A percentile compares a stretch with the other conserved stretches of the same genome.
Conservation (phyloP, 2,329 filamentous ascomycete species). For the Claviceps lovelessii region DNA sequence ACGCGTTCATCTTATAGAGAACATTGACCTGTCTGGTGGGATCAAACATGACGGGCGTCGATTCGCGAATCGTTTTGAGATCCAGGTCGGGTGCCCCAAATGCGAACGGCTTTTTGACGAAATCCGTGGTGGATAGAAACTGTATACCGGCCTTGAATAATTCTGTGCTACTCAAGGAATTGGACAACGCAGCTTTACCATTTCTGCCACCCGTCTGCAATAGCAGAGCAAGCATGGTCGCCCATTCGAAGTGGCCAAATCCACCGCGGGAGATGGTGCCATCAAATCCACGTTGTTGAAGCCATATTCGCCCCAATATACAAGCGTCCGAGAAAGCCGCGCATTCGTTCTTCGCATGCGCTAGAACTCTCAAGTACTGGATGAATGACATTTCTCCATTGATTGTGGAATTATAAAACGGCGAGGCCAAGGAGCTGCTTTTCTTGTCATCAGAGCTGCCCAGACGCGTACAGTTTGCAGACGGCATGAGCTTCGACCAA, state of each 20-base stretch:
- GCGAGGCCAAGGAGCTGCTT: constrained; percentile 38
- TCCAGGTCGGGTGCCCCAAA: constrained; percentile 24
- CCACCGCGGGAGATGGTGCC: constrained; percentile 59
- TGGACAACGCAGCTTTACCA: constrained; percentile 57
- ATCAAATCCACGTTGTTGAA: constrained; percentile 72
- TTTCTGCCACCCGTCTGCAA: constrained; percentile 63
- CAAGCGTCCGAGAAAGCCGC: constrained; percentile 69
- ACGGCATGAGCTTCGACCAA: constrained; percentile 53
- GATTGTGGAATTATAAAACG: constrained; percentile 80
- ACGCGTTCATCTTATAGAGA: constrained; percentile 77
- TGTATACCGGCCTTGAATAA: constrained; percentile 92
- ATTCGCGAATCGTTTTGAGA: constrained; percentile 26
- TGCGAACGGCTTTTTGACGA: constrained; percentile 50
- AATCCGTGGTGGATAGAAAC: constrained; percentile 61
- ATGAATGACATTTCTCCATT: constrained; percentile 63
- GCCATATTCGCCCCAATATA: constrained; percentile 74
- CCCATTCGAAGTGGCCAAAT: constrained; percentile 90
- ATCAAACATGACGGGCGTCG: constrained; percentile 63
- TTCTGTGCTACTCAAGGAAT: constrained; percentile 77
- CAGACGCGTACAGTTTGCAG: constrained; percentile 54
- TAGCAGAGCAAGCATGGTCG: constrained; percentile 62
- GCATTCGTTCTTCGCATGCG: constrained; percentile 54
- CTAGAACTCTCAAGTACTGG: constrained; percentile 60
- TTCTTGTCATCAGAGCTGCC: constrained; percentile 31
- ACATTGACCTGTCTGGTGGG: constrained; percentile 61